Conservation (phyloP, 257 asterid species). For the Petrea volubilis region DNA sequence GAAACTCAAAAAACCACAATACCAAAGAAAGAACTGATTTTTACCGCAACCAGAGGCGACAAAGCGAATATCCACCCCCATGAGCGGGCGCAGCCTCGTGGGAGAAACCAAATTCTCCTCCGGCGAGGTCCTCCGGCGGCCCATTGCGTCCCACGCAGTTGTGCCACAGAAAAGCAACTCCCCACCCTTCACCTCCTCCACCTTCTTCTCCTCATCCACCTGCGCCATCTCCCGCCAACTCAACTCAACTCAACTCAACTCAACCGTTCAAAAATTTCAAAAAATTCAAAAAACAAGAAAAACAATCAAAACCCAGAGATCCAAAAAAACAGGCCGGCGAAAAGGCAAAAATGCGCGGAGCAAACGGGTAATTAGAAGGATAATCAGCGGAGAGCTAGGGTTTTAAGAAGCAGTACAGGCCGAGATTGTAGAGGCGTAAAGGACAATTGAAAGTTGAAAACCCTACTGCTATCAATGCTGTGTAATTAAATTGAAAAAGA, state of each 20-base stretch:
- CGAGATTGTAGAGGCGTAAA: slow-evolving; percentile 31
- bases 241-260: slow-evolving; percentile 34
- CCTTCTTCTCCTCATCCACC: slow-evolving; percentile 50
- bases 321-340: slow-evolving; percentile 1
- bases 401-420: slow-evolving; percentile 6
- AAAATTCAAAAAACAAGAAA: background rate
- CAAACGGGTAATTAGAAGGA: slow-evolving; percentile 1
- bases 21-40: background rate
- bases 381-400: slow-evolving; percentile 41
- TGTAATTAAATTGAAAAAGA: background rate
- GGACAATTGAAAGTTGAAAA: slow-evolving; percentile 38
- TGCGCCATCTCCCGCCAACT: slow-evolving; percentile 68
- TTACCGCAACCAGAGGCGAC: slow-evolving; percentile 93
- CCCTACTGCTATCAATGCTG: slow-evolving; percentile 40
- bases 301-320: slow-evolving; percentile 32
- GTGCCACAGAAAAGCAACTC: slow-evolving; percentile 91
- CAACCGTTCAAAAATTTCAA: slow-evolving; percentile 32
- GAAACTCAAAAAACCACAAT: background rate
- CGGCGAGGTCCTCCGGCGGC: slow-evolving; percentile 65
- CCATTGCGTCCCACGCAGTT: slow-evolving; percentile 83
- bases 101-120: slow-evolving; percentile 84
- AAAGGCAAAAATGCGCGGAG: background rate
- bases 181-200: slow-evolving; percentile 62
- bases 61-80: slow-evolving; percentile 75
- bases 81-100: slow-evolving; percentile 79